Evolutionary conservation across 139 green algal genomes (phyloP).

Genomic region (Micractinium sp.): DNA sequence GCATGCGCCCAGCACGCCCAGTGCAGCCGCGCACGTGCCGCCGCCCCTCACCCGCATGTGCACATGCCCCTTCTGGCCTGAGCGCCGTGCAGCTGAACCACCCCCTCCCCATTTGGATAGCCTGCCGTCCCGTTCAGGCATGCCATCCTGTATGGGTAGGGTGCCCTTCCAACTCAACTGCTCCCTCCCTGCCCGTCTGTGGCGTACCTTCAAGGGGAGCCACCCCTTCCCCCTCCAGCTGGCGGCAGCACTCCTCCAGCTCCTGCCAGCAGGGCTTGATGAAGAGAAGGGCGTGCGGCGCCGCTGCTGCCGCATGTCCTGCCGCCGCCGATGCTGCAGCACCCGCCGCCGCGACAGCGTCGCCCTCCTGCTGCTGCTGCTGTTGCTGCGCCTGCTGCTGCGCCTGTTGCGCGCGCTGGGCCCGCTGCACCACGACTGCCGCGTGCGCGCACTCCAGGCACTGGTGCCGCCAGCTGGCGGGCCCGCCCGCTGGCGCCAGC

Average conservation of each 20-base stretch:
- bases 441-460: constrained; percentile 33
- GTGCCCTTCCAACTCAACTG: background rate
- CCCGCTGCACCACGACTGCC: background rate
- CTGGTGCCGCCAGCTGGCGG: constrained; percentile 25
- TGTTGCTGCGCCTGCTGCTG: too few relatives aligned
- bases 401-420: background rate
- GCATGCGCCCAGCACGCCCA: too few relatives aligned
- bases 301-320: background rate
- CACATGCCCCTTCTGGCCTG: too few relatives aligned
- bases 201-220: background rate
- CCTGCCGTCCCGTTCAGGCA: too few relatives aligned
- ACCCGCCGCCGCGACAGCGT: background rate
- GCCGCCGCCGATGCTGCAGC: background rate
- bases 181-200: too few relatives aligned
- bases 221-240: constrained; percentile 2
- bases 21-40: too few relatives aligned
- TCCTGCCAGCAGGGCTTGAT: constrained; percentile 33
- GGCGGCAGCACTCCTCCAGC: background rate
- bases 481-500: background rate
- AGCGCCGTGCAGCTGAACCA: too few relatives aligned
- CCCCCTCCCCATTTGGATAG: background rate
- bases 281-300: background rate
- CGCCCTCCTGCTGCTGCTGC: background rate
- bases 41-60: too few relatives aligned
- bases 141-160: background rate